Evolutionary conservation across 2,329 filamentous ascomycete species (phyloP), one percentile per base, ranked within the genome.

Genomic region (Calonectria pteridis): DNA sequence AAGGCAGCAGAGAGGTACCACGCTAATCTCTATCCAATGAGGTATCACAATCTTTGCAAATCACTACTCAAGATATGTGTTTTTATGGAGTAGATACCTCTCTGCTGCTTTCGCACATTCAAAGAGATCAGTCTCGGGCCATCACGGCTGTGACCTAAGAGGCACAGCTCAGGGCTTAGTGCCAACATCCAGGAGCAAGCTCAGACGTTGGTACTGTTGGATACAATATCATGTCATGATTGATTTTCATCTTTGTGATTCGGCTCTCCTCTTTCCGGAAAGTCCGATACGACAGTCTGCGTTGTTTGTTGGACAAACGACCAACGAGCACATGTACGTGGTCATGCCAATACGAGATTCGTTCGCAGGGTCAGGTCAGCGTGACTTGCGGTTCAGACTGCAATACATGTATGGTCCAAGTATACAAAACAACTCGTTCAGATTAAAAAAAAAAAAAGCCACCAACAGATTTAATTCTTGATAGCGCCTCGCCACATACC

Each of bases 191-290:
- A 46, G 43, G n/a, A n/a, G 16, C 23, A 18, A 33, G 9, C 10
- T 31, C 28, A 10, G 37, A 29, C 40, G 43, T 20, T 35, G 11
- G 40, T 14, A 18, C 26, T 29, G 26, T 58, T 40, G 37, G 37
- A 67, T 29, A 33, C 46, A 29, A 51, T 51, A 58, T 67, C 65
- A 59, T 59, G 55, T 67, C 65, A 58, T 43, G 20, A 20, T 26
- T 14, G 13, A 37, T 37, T n/a, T 33, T 31, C 9, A 37, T 20
- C 11, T 37, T 14, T 59, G 33, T 14, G 23, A 37, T 37, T 9
- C 6, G 4, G 31, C 4, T 59, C 33, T 4, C 13, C 35, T 37
- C 20, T 26, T 37, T 59, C 55, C 55, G 55, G 55, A 23, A 37
- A 37, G 37, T 26, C 55, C 55, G 55, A 35, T n/a, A 11, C 10